Evolutionary conservation across 805 yeast species (phyloP).

Genomic region (Candida khao-thaluensis): DNA sequence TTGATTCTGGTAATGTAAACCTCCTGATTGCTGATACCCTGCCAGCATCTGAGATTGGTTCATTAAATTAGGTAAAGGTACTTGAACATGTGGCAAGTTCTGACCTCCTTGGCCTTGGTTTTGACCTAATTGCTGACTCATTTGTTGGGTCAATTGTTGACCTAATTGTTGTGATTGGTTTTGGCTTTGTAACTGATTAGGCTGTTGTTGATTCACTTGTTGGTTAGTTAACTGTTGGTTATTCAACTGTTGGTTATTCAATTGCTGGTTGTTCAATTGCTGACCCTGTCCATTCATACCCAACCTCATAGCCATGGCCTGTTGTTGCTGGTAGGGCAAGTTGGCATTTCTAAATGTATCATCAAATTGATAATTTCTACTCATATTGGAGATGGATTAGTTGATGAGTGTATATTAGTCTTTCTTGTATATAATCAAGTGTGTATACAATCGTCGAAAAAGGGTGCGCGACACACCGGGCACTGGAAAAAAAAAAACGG

Average conservation of each 20-base stretch:
- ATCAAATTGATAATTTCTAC: conserved; percentile 9
- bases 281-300: conserved; percentile 3
- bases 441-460: conserved; percentile 8
- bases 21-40: conserved; percentile 9
- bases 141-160: conserved; percentile 9
- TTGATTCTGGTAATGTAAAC: conserved; percentile 5
- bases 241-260: not conserved
- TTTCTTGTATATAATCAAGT: conserved; percentile 7
- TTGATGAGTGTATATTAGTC: conserved; percentile 4
- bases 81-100: conserved; percentile 10
- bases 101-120: conserved; percentile 1
- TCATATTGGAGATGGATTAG: not conserved
- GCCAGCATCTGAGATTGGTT: conserved; percentile 6
- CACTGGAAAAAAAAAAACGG: too few species aligned
- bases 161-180: conserved; percentile 5
- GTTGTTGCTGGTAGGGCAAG: conserved; percentile 11
- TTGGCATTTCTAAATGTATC: conserved; percentile 8
- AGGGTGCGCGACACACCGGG: not conserved
- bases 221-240: conserved; percentile 2
- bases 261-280: not conserved
- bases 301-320: conserved; percentile 4
- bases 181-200: conserved; percentile 13
- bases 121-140: conserved; percentile 1
- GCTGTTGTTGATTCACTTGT: conserved; percentile 11
- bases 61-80: conserved; percentile 12